Conservation (phyloP, 1,139 yeast species). For the Pichia sp. region DNA sequence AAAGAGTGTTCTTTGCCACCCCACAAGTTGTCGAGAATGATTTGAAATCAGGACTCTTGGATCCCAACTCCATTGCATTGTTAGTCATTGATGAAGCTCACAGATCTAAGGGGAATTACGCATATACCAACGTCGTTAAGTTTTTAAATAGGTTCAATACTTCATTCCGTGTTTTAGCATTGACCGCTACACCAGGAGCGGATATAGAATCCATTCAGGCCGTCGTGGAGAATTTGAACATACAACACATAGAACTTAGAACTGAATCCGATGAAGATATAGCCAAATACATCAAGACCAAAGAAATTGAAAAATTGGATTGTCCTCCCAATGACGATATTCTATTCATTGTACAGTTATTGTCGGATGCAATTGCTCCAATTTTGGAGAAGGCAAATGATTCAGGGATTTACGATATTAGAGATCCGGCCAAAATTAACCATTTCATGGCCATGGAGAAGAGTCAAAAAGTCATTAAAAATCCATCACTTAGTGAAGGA, state of each 20-base stretch:
- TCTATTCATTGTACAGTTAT: conserved; percentile 40
- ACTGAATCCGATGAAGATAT: conserved; percentile 84
- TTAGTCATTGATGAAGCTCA: conserved; percentile 95
- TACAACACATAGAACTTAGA: conserved; percentile 76
- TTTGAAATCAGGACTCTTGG: conserved; percentile 60
- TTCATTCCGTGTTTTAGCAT: conserved; percentile 69
- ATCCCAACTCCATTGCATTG: conserved; percentile 69
- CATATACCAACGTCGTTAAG: conserved; percentile 76
- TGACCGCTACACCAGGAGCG: conserved; percentile 95
- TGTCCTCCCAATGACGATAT: conserved; percentile 51
- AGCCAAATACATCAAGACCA: conserved; percentile 67
- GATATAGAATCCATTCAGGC: conserved; percentile 85
- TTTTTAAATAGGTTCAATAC: conserved; percentile 47
- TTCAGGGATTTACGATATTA: conserved; percentile 51
- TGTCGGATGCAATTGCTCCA: conserved; percentile 60
- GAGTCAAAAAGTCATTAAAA: conserved; percentile 46
- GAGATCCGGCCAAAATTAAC: conserved; percentile 62
- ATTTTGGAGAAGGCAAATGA: conserved; percentile 57
- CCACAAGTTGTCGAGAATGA: conserved; percentile 97
- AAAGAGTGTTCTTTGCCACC: conserved; percentile 84
- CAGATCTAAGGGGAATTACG: conserved; percentile 68
- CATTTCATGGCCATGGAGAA: conserved; percentile 69
- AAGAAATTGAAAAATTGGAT: conserved; percentile 51
- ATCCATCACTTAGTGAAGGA: conserved; percentile 54
- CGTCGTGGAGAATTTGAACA: conserved; percentile 62